Conservation (phyloP, 208 protist species). For the Acanthamoeba triangularis region DNA sequence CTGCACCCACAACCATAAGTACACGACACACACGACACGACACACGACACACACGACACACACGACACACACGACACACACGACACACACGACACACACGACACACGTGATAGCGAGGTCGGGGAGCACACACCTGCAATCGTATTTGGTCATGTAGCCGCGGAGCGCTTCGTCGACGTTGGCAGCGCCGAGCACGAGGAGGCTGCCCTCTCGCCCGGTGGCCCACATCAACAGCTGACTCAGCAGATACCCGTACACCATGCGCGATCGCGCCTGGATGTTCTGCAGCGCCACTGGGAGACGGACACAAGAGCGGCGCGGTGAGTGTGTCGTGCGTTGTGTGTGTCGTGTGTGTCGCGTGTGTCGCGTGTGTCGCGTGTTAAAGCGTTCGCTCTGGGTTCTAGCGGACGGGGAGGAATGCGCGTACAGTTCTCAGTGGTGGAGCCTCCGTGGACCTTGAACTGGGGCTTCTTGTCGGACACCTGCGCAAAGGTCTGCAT, state of each 20-base stretch:
- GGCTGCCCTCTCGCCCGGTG: conserved; percentile 78
- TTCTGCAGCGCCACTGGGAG: conserved; percentile 93
- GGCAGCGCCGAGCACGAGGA: conserved; percentile 91
- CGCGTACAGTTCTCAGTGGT: conserved; percentile 84
- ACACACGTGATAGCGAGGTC: not conserved
- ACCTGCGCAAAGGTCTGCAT: conserved; percentile 74
- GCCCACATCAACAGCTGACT: conserved; percentile 89
- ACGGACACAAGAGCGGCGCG: not conserved
- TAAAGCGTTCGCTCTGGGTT: too few species aligned
- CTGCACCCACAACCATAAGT: not conserved
- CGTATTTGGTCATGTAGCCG: conserved; percentile 93
- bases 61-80: too few species aligned
- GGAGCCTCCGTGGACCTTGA: conserved; percentile 84
- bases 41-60: not conserved
- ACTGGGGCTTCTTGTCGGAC: conserved; percentile 75
- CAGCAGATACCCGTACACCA: conserved; percentile 89
- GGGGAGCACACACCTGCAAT: conserved; percentile 85
- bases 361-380: too few species aligned
- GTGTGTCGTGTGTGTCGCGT: not conserved
- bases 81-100: too few species aligned
- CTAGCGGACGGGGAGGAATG: too few species aligned
- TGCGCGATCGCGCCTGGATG: conserved; percentile 89
- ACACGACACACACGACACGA: too few species aligned
- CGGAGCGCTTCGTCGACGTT: conserved; percentile 93
- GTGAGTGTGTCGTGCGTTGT: not conserved